Conservation (phyloP, 73 alveolate genomes). For the Paramecium octaurelia region DNA sequence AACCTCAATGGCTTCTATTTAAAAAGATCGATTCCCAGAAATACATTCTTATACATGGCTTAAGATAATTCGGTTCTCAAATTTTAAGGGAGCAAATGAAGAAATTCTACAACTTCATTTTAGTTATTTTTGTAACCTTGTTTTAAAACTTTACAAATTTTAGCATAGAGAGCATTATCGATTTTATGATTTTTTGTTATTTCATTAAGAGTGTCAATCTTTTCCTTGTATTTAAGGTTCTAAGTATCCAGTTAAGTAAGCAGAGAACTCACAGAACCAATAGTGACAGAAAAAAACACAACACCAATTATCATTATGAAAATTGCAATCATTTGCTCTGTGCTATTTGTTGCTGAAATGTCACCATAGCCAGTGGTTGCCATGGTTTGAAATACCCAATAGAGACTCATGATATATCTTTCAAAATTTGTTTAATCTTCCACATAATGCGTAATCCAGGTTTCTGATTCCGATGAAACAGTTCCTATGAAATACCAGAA, state of each 20-base stretch:
- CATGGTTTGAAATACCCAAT: slow-evolving; percentile 81
- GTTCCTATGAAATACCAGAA: slow-evolving; percentile 18
- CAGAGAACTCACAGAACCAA: slow-evolving; percentile 81
- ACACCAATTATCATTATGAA: slow-evolving; percentile 82
- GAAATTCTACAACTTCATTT: slow-evolving; percentile 71
- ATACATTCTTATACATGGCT: slow-evolving; percentile 3
- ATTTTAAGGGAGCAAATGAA: slow-evolving; percentile 71
- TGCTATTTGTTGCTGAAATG: slow-evolving; percentile 62
- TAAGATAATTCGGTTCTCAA: slow-evolving; percentile 66
- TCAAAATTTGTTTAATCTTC: slow-evolving; percentile 31
- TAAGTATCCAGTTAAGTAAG: slow-evolving; percentile 67
- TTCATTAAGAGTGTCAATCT: neutral
- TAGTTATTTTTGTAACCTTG: slow-evolving; percentile 18
- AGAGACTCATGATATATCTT: slow-evolving; percentile 66
- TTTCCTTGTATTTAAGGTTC: slow-evolving; percentile 5
- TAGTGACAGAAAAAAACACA: slow-evolving; percentile 80
- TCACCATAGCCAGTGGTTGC: slow-evolving; percentile 91
- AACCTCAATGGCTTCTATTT: neutral
- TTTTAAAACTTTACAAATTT: slow-evolving; percentile 18
- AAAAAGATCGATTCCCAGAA: neutral
- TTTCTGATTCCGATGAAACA: neutral
- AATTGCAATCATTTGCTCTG: slow-evolving; percentile 72
- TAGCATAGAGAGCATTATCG: neutral
- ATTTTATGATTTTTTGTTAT: slow-evolving; percentile 8
- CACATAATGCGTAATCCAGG: neutral